Evolutionary conservation across 1,284 basidiomycete species (phyloP).

Genomic region (Ganoderma resinaceum): DNA sequence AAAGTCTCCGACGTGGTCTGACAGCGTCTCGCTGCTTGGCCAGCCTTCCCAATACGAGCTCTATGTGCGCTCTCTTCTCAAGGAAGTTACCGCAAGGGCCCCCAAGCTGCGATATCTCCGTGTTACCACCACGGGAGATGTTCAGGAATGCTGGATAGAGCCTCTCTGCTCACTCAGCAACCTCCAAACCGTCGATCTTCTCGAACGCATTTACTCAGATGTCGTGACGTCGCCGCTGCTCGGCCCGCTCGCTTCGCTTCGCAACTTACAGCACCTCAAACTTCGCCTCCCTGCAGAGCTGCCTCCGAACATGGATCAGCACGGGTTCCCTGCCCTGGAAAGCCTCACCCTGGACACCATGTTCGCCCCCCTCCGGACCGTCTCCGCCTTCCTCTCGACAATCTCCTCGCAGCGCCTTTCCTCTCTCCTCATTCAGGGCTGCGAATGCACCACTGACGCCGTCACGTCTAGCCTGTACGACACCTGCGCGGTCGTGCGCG

Average conservation of each 20-base stretch:
- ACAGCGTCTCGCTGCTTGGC: background rate
- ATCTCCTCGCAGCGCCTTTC: constrained; percentile 18
- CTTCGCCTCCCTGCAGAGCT: constrained; percentile 13
- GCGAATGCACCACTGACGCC: constrained; percentile 12
- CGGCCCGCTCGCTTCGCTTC: constrained; percentile 15
- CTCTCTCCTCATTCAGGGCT: constrained; percentile 19
- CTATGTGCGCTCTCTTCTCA: constrained; percentile 17
- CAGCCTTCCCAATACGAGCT: background rate
- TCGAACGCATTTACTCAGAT: constrained; percentile 11
- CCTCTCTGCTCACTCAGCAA: constrained; percentile 5
- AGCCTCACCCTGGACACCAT: constrained; percentile 25
- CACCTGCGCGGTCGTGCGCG: constrained; percentile 17
- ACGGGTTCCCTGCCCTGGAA: constrained; percentile 20
- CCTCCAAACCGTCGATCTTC: constrained; percentile 23
- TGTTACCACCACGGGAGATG: constrained; percentile 15
- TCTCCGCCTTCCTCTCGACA: constrained; percentile 17
- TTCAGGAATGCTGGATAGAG: constrained; percentile 22
- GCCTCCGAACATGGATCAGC: background rate
- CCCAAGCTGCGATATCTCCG: constrained; percentile 21
- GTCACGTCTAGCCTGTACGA: constrained; percentile 14
- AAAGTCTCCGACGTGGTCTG: background rate
- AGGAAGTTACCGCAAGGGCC: constrained; percentile 6
- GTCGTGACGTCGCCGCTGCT: constrained; percentile 11
- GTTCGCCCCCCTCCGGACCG: constrained; percentile 13
- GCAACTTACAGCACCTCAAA: constrained; percentile 15